phyloP scores from a whole-genome alignment of 2,329 filamentous ascomycete genomes.

The Diaporthe longicolla region DNA sequence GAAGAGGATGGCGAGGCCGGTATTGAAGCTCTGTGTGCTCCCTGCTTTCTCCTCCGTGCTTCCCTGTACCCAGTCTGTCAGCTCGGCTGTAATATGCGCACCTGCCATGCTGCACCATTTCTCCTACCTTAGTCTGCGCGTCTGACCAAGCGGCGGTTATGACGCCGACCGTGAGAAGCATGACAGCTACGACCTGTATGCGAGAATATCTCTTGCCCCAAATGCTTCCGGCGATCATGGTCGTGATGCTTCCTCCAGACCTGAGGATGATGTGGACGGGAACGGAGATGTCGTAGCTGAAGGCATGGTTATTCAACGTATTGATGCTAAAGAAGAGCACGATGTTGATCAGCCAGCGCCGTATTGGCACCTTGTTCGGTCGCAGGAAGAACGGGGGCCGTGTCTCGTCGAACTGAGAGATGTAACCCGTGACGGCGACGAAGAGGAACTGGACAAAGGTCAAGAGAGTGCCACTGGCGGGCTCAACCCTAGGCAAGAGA shows the following conservation, averaged over 20 bases:
- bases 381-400: slow-evolving; percentile 80
- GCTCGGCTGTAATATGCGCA: slow-evolving; percentile 23
- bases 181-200: slow-evolving; percentile 85
- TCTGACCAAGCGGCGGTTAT: slow-evolving; percentile 92
- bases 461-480: slow-evolving; percentile 85
- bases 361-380: slow-evolving; percentile 84
- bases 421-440: slow-evolving; percentile 82
- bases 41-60: slow-evolving; percentile 47
- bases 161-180: slow-evolving; percentile 87
- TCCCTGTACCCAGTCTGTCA: slow-evolving; percentile 49
- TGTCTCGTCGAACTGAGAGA: slow-evolving; percentile 79
- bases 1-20: slow-evolving; percentile 86
- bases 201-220: slow-evolving; percentile 88
- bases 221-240: slow-evolving; percentile 89
- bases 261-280: slow-evolving; percentile 97
- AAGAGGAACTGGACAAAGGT: slow-evolving; percentile 93
- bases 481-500: slow-evolving; percentile 74
- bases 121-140: slow-evolving; percentile 81
- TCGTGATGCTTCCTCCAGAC: slow-evolving; percentile 95
- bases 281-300: slow-evolving; percentile 96
- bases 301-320: slow-evolving; percentile 96
- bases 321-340: slow-evolving; percentile 94
- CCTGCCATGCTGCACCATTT: not conserved
- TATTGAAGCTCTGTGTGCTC: slow-evolving; percentile 63
- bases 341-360: slow-evolving; percentile 90